Conservation (phyloP, 2,329 filamentous ascomycete species). For the Dichotomopilus funicola region DNA sequence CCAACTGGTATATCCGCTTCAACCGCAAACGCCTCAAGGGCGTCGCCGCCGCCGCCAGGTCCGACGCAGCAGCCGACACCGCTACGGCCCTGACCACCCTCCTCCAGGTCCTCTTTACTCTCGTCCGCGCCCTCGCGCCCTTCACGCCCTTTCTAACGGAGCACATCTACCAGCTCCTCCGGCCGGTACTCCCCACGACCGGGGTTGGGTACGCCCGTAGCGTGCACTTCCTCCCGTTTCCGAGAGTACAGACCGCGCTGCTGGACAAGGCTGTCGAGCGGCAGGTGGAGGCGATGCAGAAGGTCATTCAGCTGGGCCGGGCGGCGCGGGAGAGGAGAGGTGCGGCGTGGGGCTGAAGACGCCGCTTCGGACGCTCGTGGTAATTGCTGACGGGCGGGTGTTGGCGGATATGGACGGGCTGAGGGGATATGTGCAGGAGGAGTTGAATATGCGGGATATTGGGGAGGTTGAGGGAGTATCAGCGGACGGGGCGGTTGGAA, state of each 20-base stretch:
- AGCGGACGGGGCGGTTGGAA: constrained; percentile 61
- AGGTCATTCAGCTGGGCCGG: constrained; percentile 83
- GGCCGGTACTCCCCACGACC: constrained; percentile 54
- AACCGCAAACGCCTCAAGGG: constrained; percentile 88
- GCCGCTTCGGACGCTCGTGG: constrained; percentile 50
- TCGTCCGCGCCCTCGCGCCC: constrained; percentile 79
- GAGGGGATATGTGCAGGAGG: not conserved
- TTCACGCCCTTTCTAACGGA: constrained; percentile 95
- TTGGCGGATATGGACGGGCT: constrained; percentile 80
- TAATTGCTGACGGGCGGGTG: constrained; percentile 75
- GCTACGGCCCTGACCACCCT: constrained; percentile 85
- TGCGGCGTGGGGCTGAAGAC: constrained; percentile 88
- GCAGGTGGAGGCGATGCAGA: constrained; percentile 83
- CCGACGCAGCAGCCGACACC: constrained; percentile 55
- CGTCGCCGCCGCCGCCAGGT: constrained; percentile 70
- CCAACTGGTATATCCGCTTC: constrained; percentile 98
- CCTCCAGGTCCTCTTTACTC: constrained; percentile 85
- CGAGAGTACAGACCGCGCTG: constrained; percentile 77
- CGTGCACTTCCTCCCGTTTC: constrained; percentile 88
- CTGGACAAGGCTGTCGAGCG: constrained; percentile 83
- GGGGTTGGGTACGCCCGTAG: constrained; percentile 61
- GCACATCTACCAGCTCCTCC: constrained; percentile 78
- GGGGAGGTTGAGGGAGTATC: not conserved
- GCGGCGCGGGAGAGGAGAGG: constrained; percentile 80
- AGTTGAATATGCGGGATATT: not conserved